Percentiles rank a stretch among this genome's conserved stretches.
Evolutionary conservation across 495 filamentous ascomycete species (phyloP).

Genomic region (Friedmanniomyces endolithicus): DNA sequence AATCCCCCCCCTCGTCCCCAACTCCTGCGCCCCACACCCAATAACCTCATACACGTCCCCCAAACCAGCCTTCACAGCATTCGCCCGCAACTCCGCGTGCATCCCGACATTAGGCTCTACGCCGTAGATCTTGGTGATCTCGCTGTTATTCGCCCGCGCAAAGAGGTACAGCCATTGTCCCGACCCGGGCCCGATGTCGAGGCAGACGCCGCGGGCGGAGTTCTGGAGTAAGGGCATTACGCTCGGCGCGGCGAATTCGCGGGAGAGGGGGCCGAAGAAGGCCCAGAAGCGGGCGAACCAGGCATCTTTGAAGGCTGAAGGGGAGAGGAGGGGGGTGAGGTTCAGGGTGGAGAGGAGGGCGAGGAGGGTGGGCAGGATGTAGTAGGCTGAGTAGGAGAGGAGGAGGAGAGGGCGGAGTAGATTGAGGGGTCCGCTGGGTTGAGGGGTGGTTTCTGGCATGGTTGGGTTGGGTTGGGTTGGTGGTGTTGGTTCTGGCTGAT

Average conservation of each 20-base stretch:
- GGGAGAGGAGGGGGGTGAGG: constrained; percentile 3
- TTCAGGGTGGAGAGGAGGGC: constrained; percentile 6
- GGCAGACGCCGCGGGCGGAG: constrained; percentile 29
- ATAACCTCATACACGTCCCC: constrained; percentile 52
- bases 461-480: background rate
- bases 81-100: constrained; percentile 38
- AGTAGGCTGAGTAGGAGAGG: constrained; percentile 10
- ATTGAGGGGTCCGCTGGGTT: constrained; percentile 11
- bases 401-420: constrained; percentile 16
- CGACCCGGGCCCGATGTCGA: constrained; percentile 42
- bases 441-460: background rate
- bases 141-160: constrained; percentile 22
- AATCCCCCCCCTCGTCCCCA: constrained; percentile 37
- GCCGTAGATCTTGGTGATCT: constrained; percentile 49
- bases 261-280: constrained; percentile 17
- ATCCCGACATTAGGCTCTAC: constrained; percentile 52
- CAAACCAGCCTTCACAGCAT: constrained; percentile 39
- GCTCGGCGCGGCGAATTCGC: constrained; percentile 4
- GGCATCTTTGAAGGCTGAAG: constrained; percentile 15
- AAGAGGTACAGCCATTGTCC: constrained; percentile 38
- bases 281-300: constrained; percentile 22
- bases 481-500: too few species aligned
- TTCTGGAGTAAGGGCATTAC: constrained; percentile 20
- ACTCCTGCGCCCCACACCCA: constrained; percentile 46
- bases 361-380: constrained; percentile 9